These are phyloP conservation scores for Basipetospora chlamydospora DNA, from an alignment of 2,329 filamentous ascomycete species.

Conservation along the genomic window DNA sequence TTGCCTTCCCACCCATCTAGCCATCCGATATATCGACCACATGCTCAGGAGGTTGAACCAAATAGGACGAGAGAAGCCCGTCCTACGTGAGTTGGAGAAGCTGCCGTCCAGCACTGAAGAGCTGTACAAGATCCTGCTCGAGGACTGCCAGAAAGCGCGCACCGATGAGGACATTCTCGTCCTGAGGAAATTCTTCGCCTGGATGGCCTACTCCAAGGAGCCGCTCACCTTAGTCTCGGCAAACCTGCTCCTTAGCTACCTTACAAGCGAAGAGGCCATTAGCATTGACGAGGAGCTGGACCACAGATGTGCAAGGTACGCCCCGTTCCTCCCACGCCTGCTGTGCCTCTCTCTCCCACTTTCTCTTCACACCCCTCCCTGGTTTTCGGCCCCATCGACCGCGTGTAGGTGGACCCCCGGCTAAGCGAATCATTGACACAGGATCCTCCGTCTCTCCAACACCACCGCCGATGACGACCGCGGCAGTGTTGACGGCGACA, in stretches of 20 bases:
- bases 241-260: not conserved
- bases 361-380: too few relatives aligned
- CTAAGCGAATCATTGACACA: not conserved
- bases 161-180: conserved; percentile 1
- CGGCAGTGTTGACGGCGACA: not conserved
- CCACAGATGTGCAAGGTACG: conserved; percentile 2
- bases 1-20: too few relatives aligned
- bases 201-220: conserved; percentile 3
- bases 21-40: conserved; percentile 22
- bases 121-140: conserved; percentile 14
- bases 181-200: conserved; percentile 2
- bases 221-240: not conserved
- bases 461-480: not conserved
- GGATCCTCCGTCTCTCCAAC: conserved; percentile 2
- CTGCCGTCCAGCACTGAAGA: not conserved
- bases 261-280: not conserved
- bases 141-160: conserved; percentile 13
- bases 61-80: conserved; percentile 18
- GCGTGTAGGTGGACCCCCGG: not conserved
- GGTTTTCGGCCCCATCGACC: not conserved
- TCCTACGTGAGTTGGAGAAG: conserved; percentile 12
- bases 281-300: conserved; percentile 5
- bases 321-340: not conserved
- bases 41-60: conserved; percentile 16
- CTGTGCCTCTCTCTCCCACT: too few relatives aligned